Conservation (phyloP, 331 rosid species). For the Malus hybrid region DNA sequence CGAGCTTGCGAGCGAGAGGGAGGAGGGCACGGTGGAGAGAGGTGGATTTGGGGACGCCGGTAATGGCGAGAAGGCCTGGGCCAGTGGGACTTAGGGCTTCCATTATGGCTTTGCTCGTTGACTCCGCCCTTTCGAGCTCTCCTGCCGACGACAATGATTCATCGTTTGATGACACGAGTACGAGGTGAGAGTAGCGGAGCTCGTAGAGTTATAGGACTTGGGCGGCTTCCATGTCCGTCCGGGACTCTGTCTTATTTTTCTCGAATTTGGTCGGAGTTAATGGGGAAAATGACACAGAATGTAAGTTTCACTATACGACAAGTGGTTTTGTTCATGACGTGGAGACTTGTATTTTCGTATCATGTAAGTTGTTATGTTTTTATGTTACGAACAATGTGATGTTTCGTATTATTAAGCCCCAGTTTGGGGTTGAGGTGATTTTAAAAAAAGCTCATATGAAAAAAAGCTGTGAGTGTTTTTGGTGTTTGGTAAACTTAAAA, state of each 20-base stretch:
- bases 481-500: no score
- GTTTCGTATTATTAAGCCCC: no score
- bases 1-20: conserved; percentile 40
- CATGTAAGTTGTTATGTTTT: no score
- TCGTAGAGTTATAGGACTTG: conserved; percentile 12
- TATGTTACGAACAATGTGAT: no score
- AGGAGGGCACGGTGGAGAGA: conserved; percentile 24
- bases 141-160: conserved; percentile 8
- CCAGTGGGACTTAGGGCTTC: conserved; percentile 40
- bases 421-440: no score
- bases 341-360: no score
- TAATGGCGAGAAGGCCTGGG: conserved; percentile 31
- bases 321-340: background rate
- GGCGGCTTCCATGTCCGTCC: conserved; percentile 4
- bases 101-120: conserved; percentile 13
- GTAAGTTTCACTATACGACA: background rate
- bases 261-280: background rate
- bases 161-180: conserved; percentile 17
- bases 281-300: background rate
- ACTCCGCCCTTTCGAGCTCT: conserved; percentile 13
- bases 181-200: conserved; percentile 26
- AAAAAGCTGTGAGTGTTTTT: no score
- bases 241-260: background rate
- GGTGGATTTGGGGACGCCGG: conserved; percentile 25
- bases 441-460: no score